Evolutionary conservation across 148 eudicot genomes (phyloP), one percentile per base, ranked within the genome.

Genomic region (Camellia lanceoleosa): DNA sequence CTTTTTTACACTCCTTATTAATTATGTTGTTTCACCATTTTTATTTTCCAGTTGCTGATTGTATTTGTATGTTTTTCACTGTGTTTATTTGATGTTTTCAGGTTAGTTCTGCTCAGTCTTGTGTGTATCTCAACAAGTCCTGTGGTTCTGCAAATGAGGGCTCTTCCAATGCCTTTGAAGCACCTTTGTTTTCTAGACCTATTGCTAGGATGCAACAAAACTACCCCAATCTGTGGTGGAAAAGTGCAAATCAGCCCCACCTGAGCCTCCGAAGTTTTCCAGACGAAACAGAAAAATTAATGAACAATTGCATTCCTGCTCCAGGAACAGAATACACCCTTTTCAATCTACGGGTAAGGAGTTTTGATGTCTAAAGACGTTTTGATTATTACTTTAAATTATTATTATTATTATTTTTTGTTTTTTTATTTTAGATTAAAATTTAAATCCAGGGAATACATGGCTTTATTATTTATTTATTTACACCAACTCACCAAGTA

Each of bases 141-240:
- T 66, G 71, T 44, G 55, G 16, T 54, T 72, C 74, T 71, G 56
- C 61, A 65, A 82, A 74, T 66, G 82, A 78, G 55, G 49, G 68
- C 67, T 81, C 74, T 19, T 20, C 73, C 76, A 72, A 66, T 67
- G 67, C 67, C 43, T 19, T 59, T 44, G 83, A 84, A 23, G 81
- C 83, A 46, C 98, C 98, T 58, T 58, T 71, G 79, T 92, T 87
- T 83, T 83, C 94, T 49, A 86, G 80, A 78, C 30, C 30, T 23
- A 91, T 92, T 61, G 67, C 85, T 64, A 71, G 68, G n/a, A 67
- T 75, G 42, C 85, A 79, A 64, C 78, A 81, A 46, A 78, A 49
- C 42, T 65, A 77, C 30, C 82, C 79, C 10, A 56, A 67, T 55
- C 75, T 55, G 19, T 55, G 20, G 72, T 30, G 5, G 73, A 79